These are phyloP conservation scores for Podila clonocystis DNA, from an alignment of 192 early-diverging fungal genomes.

Conservation along the genomic window DNA sequence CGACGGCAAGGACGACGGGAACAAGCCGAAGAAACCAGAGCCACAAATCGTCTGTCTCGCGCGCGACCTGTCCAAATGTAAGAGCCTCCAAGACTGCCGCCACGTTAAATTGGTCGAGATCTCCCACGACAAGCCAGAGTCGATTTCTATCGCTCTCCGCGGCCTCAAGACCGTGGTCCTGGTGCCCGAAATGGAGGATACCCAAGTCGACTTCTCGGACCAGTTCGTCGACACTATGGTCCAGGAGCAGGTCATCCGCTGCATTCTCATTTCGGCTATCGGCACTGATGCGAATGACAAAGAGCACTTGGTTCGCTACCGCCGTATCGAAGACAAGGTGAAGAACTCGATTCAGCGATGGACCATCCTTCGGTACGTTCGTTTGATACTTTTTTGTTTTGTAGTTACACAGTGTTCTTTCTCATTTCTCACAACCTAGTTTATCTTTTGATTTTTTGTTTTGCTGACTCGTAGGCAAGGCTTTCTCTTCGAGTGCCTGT, in stretches of 20 bases:
- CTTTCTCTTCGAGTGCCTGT: slow-evolving; percentile 30
- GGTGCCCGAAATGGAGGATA: slow-evolving; percentile 29
- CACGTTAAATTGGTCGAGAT: slow-evolving; percentile 23
- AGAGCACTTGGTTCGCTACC: slow-evolving; percentile 15
- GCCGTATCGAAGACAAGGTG: slow-evolving; percentile 21
- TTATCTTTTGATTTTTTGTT: not conserved
- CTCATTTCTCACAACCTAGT: not conserved
- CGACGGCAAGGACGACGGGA: not conserved
- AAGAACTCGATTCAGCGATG: slow-evolving; percentile 19
- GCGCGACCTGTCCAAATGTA: slow-evolving; percentile 10
- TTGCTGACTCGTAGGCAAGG: slow-evolving; percentile 14
- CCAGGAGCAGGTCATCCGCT: slow-evolving; percentile 26
- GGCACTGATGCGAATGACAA: slow-evolving; percentile 35
- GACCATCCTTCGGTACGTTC: slow-evolving; percentile 30
- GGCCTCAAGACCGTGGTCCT: slow-evolving; percentile 29
- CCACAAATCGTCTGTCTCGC: slow-evolving; percentile 22
- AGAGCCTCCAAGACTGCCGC: not conserved
- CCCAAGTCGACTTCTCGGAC: slow-evolving; percentile 20
- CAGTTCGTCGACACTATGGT: slow-evolving; percentile 17
- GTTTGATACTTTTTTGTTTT: not conserved
- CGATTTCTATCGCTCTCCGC: slow-evolving; percentile 15
- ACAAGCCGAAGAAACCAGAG: not conserved
- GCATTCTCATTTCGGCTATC: slow-evolving; percentile 35
- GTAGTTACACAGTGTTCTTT: not conserved
- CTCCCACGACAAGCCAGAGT: slow-evolving; percentile 12